Evolutionary conservation across 768 basidiomycete species (phyloP), one percentile per base, ranked within the genome.

Genomic region (Pleurotus tuoliensis): DNA sequence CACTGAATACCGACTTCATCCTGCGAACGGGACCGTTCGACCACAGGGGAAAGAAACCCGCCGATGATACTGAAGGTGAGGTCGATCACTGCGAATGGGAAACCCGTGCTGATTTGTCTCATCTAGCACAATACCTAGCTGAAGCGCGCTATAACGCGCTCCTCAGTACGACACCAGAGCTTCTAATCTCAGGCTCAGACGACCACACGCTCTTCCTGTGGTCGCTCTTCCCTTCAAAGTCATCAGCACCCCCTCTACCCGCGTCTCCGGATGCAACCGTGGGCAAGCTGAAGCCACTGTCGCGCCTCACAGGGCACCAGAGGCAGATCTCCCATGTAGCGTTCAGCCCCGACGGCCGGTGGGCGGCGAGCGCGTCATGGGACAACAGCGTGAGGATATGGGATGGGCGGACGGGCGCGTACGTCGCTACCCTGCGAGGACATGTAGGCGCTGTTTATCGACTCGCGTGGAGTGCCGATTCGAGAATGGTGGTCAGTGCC

Each of bases 181-280:
- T 92, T 3, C 76, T 96, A 61, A 96, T 98, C 68, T 93, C 94
- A 4, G 95, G 94, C 18, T 98, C 95, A 3, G 95, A 99, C 68
- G 96, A 99, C 69, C 96, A 98, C 70, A 99, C 96, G 0, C 84
- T 98, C 49, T 98, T 95, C 82, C 82, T 99, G 11, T 98, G 94
- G 96, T 89, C 92, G 30, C 76, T 87, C 41, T 90, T 93, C 76
- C 77, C 84, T 16, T 75, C 77, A 5, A 55, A 50, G 12, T 47
- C 59, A 3, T 18, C 34, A 7, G 24, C 25, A 63, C 74, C 45
- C 61, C 63, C 30, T 54, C 30, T 34, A 8, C 8, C 30, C 30
- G 30, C 30, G 30, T 34, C 30, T 4, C 30, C 30, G 30, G 68
- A 7, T 52, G 70, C 67, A 47, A 64, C 67, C 2, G 52, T 64